phyloP scores from a whole-genome alignment of 164 flowering plant species.

The Nymphaea colorata region DNA sequence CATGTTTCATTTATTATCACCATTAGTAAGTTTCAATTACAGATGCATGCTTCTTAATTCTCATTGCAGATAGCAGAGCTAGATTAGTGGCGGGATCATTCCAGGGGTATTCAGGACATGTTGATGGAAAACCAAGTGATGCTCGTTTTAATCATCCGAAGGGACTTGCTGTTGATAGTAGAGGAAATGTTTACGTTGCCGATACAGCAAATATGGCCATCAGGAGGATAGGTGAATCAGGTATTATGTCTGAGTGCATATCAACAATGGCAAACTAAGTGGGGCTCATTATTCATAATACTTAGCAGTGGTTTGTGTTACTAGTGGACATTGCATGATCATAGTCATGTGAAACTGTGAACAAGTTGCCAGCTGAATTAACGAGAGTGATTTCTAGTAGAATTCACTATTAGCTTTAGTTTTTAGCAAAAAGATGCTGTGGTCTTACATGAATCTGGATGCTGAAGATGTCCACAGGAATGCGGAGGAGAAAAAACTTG shows the following conservation, averaged over 20 bases:
- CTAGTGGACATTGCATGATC: no score
- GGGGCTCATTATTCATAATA: background rate
- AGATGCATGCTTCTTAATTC: background rate
- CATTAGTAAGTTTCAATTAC: no score
- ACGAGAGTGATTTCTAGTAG: no score
- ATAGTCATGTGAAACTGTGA: no score
- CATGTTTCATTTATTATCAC: no score
- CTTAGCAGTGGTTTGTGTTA: background rate
- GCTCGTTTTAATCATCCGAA: constrained; percentile 91
- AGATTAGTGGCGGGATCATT: constrained; percentile 97
- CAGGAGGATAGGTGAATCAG: constrained; percentile 88
- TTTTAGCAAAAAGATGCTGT: no score
- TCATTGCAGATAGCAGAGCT: constrained; percentile 81
- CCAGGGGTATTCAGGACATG: constrained; percentile 85
- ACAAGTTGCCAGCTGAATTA: no score
- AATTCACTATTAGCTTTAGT: no score
- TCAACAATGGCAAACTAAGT: no score
- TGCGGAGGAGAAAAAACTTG: no score
- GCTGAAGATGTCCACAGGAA: no score
- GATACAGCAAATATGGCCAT: constrained; percentile 87
- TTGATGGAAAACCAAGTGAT: constrained; percentile 92
- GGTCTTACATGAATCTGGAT: no score
- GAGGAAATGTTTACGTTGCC: constrained; percentile 92
- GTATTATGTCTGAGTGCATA: constrained; percentile 16
- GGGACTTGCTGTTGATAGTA: constrained; percentile 92